Conservation (phyloP, 192 early-diverging fungal species). For the Coemansia sp. region DNA sequence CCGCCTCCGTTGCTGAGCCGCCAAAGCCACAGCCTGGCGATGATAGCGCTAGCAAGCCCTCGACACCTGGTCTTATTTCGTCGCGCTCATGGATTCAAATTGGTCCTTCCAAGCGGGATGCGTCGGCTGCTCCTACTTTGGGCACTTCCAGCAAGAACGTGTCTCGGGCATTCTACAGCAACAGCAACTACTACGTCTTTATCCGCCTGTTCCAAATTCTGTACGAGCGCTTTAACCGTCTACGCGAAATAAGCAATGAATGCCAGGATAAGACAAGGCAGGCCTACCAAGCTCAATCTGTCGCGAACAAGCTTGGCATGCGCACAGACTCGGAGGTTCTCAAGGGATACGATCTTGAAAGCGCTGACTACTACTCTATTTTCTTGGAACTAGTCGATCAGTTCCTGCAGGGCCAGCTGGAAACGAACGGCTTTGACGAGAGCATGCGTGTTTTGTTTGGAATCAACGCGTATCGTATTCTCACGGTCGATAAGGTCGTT, state of each 20-base stretch:
- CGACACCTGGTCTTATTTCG: conserved; percentile 53
- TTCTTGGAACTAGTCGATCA: conserved; percentile 74
- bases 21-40: background rate
- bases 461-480: conserved; percentile 84
- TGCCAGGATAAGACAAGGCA: conserved; percentile 37
- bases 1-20: background rate
- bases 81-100: conserved; percentile 58
- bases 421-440: conserved; percentile 85
- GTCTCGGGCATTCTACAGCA: conserved; percentile 81
- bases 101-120: conserved; percentile 25
- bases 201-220: conserved; percentile 84
- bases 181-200: conserved; percentile 85
- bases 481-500: conserved; percentile 89
- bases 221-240: conserved; percentile 77
- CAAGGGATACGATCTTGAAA: conserved; percentile 61
- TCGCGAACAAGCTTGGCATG: conserved; percentile 48
- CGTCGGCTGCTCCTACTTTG: conserved; percentile 14
- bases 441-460: conserved; percentile 81
- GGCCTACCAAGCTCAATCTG: conserved; percentile 40
- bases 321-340: conserved; percentile 57
- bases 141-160: conserved; percentile 36
- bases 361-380: conserved; percentile 75
- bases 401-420: conserved; percentile 81
- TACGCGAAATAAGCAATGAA: conserved; percentile 75
- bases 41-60: conserved; percentile 49